phyloP scores from a whole-genome alignment of 164 flowering plant species.

The Pachysandra terminalis region DNA sequence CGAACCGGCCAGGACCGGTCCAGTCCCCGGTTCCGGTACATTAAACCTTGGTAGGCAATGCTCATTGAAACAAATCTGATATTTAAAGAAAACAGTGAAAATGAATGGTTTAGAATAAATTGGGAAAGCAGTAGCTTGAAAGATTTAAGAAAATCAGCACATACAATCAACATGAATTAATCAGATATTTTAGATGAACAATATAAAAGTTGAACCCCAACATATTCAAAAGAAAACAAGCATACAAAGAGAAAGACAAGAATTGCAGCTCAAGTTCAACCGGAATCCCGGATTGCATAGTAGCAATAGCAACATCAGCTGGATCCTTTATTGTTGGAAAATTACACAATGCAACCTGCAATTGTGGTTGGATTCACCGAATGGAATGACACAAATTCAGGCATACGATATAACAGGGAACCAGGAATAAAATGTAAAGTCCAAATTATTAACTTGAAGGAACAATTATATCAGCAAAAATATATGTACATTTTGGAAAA shows the following conservation, averaged over 20 bases:
- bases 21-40: no score
- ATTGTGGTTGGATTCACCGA: slow-evolving; percentile 3
- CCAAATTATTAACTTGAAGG: not conserved
- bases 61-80: no score
- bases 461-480: no score
- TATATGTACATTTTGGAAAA: no score
- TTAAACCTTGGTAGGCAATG: no score
- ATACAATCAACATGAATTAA: no score
- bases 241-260: not conserved
- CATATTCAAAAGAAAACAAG: not conserved
- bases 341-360: slow-evolving; percentile 94
- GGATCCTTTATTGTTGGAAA: slow-evolving; percentile 92
- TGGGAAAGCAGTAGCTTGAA: no score
- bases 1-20: no score
- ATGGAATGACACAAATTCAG: not conserved
- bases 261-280: slow-evolving; percentile 30
- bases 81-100: no score
- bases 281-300: slow-evolving; percentile 95
- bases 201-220: not conserved
- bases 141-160: no score
- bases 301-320: slow-evolving; percentile 97
- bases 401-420: not conserved
- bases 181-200: no score
- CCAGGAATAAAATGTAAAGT: not conserved
- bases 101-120: no score